Evolutionary conservation across 495 filamentous ascomycete species (phyloP).

Genomic region (Penicillium simplicissimum): DNA sequence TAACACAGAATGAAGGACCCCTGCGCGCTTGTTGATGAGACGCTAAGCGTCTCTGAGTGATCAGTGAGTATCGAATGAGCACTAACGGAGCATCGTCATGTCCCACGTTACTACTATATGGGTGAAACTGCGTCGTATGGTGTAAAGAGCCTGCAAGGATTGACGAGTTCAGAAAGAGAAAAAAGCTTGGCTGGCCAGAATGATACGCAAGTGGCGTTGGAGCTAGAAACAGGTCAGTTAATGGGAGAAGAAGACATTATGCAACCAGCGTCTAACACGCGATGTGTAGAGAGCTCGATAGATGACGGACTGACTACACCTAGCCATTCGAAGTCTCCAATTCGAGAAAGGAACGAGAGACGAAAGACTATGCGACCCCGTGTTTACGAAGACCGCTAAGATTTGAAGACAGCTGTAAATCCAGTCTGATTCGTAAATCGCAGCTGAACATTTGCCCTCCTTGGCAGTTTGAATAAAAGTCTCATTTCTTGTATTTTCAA

Average conservation of each 20-base stretch:
- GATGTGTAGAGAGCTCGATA: not conserved
- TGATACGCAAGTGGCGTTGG: not conserved
- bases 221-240: not conserved
- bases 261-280: not conserved
- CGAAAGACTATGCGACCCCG: not conserved
- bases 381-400: not conserved
- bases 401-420: not conserved
- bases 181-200: not conserved
- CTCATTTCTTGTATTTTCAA: not conserved
- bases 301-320: not conserved
- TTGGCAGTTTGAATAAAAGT: not conserved
- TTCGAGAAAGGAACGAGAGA: not conserved
- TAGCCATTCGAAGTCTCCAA: not conserved
- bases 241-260: not conserved
- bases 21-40: not conserved
- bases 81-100: not conserved
- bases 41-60: not conserved
- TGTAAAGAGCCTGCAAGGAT: not conserved
- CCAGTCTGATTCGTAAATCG: not conserved
- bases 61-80: not conserved
- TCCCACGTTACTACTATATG: slow-evolving; percentile 5
- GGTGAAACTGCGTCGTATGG: slow-evolving; percentile 9
- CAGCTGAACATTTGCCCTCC: not conserved
- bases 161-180: not conserved
- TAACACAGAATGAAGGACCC: not conserved